Evolutionary conservation across 257 asterid genomes (phyloP).

Genomic region (Gardenia jasminoides): DNA sequence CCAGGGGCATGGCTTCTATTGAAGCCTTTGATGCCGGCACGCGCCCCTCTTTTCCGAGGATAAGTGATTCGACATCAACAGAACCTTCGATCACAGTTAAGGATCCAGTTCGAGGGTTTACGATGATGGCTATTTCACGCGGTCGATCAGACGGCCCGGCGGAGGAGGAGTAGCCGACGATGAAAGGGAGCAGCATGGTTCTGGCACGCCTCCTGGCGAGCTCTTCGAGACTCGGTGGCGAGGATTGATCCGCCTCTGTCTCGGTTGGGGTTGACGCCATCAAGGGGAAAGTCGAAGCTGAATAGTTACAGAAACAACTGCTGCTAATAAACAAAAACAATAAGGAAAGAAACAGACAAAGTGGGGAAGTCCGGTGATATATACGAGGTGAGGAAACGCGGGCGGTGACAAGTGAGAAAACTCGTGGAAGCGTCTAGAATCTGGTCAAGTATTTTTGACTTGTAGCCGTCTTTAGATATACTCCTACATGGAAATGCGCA

Average conservation of each 20-base stretch:
- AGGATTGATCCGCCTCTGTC: conserved; percentile 3
- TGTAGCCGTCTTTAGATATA: not conserved
- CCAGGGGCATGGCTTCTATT: conserved; percentile 47
- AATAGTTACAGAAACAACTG: not conserved
- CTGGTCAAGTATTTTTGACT: not conserved
- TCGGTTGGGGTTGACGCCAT: conserved; percentile 6
- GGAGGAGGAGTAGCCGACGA: conserved; percentile 32
- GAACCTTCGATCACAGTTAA: conserved; percentile 43
- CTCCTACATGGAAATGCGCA: too few relatives aligned
- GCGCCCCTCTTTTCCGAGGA: conserved; percentile 32
- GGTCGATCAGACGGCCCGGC: conserved; percentile 23
- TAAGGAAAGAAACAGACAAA: not conserved
- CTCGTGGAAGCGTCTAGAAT: not conserved
- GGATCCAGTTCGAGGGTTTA: conserved; percentile 41
- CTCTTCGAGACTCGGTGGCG: conserved; percentile 53
- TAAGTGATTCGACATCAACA: conserved; percentile 29
- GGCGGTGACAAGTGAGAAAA: not conserved
- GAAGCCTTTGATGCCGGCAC: conserved; percentile 61
- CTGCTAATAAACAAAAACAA: too few relatives aligned
- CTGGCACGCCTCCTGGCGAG: conserved; percentile 41
- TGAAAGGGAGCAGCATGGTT: conserved; percentile 46
- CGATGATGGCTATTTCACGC: conserved; percentile 40
- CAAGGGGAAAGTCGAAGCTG: not conserved
- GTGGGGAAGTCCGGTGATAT: not conserved
- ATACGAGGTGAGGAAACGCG: not conserved